Evolutionary conservation across 352 stramenopile genomes (phyloP).

Genomic region (Blastocystis hominis): DNA sequence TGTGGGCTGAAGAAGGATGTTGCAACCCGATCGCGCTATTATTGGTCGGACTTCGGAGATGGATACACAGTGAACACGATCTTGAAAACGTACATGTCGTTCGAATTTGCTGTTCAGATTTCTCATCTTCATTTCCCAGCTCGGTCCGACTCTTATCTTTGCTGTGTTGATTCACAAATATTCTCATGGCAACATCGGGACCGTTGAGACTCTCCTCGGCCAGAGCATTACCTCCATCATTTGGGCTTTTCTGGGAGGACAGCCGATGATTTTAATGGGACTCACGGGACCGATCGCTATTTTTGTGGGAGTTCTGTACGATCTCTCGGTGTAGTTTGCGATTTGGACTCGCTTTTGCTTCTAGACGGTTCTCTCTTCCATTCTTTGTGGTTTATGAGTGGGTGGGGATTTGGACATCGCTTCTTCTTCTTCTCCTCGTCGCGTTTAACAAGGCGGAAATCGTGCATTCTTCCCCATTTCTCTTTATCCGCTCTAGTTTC

Average conservation of each 20-base stretch:
- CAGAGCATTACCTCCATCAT: not conserved
- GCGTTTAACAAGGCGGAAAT: conserved; percentile 19
- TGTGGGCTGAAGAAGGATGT: not conserved
- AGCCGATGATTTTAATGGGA: conserved; percentile 45
- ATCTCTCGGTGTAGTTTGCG: not conserved
- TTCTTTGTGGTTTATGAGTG: conserved; percentile 50
- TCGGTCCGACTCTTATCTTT: conserved; percentile 8
- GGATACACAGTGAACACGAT: conserved; percentile 47
- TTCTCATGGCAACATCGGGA: conserved; percentile 13
- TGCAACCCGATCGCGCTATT: not conserved
- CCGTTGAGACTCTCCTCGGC: conserved; percentile 1
- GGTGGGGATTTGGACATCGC: conserved; percentile 18
- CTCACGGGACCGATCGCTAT: conserved; percentile 47
- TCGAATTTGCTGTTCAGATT: not conserved
- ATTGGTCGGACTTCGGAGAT: conserved; percentile 15
- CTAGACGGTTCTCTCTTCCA: conserved; percentile 3
- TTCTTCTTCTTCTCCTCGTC: conserved; percentile 7
- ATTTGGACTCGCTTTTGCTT: not conserved
- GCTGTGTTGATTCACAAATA: conserved; percentile 8
- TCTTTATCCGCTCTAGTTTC: not conserved
- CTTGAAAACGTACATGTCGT: not conserved
- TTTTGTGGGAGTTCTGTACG: conserved; percentile 18
- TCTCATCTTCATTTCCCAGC: conserved; percentile 20
- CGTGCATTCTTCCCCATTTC: not conserved
- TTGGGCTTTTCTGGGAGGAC: not conserved